Percentiles rank a stretch among this genome's conserved stretches.
These are phyloP conservation scores for Fusarium citri DNA, from an alignment of 2,329 filamentous ascomycete genomes.

Conservation along the genomic window DNA sequence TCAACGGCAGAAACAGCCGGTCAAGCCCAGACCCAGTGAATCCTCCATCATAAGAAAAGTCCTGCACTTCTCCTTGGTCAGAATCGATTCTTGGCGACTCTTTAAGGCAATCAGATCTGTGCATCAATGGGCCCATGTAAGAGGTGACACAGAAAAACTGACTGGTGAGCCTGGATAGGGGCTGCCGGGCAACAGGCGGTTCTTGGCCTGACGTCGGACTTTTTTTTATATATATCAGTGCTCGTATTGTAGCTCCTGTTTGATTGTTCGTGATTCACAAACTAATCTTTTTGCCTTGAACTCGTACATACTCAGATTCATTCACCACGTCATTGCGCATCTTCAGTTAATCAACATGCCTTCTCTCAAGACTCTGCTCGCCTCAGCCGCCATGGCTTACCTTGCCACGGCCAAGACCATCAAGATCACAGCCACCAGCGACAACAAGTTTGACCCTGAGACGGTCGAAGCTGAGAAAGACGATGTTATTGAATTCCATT, in stretches of 20 bases:
- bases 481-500: constrained; percentile 54
- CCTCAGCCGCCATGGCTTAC: constrained; percentile 40
- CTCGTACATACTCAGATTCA: not conserved
- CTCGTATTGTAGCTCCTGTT: not conserved
- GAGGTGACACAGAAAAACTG: constrained; percentile 21
- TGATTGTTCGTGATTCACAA: not conserved
- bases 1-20: constrained; percentile 11
- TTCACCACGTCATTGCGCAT: not conserved
- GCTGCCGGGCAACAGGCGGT: constrained; percentile 34
- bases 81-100: constrained; percentile 16
- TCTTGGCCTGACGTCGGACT: constrained; percentile 7
- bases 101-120: constrained; percentile 13
- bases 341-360: constrained; percentile 42
- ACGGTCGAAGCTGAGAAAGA: constrained; percentile 48
- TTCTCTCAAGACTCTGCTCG: constrained; percentile 45
- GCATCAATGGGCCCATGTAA: constrained; percentile 14
- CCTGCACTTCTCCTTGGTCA: constrained; percentile 14
- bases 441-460: constrained; percentile 51
- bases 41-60: constrained; percentile 6
- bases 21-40: constrained; percentile 9
- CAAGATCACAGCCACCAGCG: constrained; percentile 50
- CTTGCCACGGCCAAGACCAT: constrained; percentile 50
- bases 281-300: not conserved
- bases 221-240: constrained; percentile 13
- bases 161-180: not conserved